phyloP scores from a whole-genome alignment of 345 rosid species.

The Lepidium aucheri region DNA sequence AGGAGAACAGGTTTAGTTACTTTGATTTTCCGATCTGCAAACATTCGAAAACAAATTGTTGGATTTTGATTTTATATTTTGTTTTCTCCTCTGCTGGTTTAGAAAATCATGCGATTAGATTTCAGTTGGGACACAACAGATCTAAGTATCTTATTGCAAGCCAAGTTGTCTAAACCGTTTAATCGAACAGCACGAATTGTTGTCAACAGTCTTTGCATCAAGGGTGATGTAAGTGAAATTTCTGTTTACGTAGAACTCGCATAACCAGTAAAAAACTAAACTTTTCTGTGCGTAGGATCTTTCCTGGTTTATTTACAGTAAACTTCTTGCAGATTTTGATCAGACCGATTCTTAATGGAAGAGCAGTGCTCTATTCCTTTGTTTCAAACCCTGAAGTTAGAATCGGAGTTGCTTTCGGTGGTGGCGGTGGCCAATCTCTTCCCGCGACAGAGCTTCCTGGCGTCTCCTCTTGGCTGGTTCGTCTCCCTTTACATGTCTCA shows the following conservation, averaged over 20 bases:
- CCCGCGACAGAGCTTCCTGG: conserved; percentile 97
- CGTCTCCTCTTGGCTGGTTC: conserved; percentile 96
- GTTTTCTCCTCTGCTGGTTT: conserved; percentile 11
- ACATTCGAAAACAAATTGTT: background rate
- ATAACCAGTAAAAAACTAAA: background rate
- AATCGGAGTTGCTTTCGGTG: conserved; percentile 90
- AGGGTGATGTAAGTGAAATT: conserved; percentile 73
- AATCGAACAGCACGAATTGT: conserved; percentile 82
- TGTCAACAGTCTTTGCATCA: conserved; percentile 82
- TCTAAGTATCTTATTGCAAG: conserved; percentile 75
- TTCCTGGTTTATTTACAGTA: background rate
- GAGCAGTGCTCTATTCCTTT: conserved; percentile 79
- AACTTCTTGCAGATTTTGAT: conserved; percentile 61
- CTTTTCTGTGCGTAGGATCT: background rate
- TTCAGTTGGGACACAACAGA: conserved; percentile 86
- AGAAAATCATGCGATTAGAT: conserved; percentile 70
- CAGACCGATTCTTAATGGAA: conserved; percentile 78
- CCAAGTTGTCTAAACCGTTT: conserved; percentile 81
- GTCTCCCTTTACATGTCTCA: conserved; percentile 6
- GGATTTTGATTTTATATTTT: background rate
- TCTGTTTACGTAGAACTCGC: background rate
- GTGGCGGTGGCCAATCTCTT: conserved; percentile 92
- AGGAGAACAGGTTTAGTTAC: conserved; percentile 72
- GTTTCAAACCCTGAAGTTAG: conserved; percentile 73
- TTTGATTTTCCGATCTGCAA: background rate